phyloP scores from a whole-genome alignment of 768 basidiomycete genomes.

The Lactifluus hygrophoroides region DNA sequence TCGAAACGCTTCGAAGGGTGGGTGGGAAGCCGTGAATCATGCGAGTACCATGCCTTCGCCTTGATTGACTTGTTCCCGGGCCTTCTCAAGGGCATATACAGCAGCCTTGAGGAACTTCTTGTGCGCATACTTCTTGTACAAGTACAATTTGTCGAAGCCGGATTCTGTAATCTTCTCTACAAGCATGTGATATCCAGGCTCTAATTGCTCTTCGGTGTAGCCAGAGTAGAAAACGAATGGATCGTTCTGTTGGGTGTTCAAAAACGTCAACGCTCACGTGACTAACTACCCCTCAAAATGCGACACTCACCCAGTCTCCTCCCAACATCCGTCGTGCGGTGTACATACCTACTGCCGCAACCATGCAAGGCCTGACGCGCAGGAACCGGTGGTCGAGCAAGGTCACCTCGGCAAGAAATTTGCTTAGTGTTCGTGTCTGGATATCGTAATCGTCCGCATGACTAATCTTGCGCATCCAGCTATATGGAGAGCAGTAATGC shows the following conservation, averaged over 20 bases:
- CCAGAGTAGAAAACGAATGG: slow-evolving; percentile 90
- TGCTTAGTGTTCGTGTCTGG: slow-evolving; percentile 93
- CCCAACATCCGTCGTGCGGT: slow-evolving; percentile 88
- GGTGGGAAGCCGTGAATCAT: background rate
- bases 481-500: slow-evolving; percentile 97
- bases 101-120: slow-evolving; percentile 97
- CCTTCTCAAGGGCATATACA: slow-evolving; percentile 69
- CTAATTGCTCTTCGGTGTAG: slow-evolving; percentile 81
- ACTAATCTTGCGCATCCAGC: slow-evolving; percentile 97
- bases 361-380: slow-evolving; percentile 84
- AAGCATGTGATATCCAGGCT: slow-evolving; percentile 72
- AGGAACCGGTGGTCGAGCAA: slow-evolving; percentile 89
- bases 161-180: slow-evolving; percentile 74
- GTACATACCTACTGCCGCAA: slow-evolving; percentile 98
- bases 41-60: slow-evolving; percentile 21
- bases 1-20: background rate
- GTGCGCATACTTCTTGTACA: slow-evolving; percentile 93
- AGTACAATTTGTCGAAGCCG: slow-evolving; percentile 75
- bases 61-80: slow-evolving; percentile 32
- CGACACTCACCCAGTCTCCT: slow-evolving; percentile 83
- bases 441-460: slow-evolving; percentile 99
- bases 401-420: slow-evolving; percentile 95
- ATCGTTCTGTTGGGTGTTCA: slow-evolving; percentile 51
- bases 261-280: slow-evolving; percentile 23
- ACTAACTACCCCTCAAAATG: background rate